A percentile compares a stretch with the other conserved stretches of the same genome.
phyloP scores from a whole-genome alignment of 495 filamentous ascomycete species.

The Annulohypoxylon maeteangense region DNA sequence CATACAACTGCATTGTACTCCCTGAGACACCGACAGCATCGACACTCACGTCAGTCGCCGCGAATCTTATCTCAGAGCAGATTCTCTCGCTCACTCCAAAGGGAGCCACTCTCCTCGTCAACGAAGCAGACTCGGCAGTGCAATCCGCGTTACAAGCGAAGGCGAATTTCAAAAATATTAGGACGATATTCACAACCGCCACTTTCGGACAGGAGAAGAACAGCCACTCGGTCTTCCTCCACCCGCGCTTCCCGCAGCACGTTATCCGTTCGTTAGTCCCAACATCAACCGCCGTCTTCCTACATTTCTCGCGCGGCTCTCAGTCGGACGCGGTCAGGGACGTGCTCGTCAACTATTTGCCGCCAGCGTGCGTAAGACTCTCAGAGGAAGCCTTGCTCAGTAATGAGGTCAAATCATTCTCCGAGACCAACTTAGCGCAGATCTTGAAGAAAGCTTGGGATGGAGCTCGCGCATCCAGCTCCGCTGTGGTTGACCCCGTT shows the following conservation, averaged over 20 bases:
- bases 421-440: background rate
- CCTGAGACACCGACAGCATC: background rate
- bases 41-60: background rate
- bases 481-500: background rate
- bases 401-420: conserved; percentile 2
- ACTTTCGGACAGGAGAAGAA: conserved; percentile 3
- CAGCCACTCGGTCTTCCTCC: background rate
- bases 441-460: background rate
- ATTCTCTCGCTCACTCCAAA: background rate
- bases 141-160: background rate
- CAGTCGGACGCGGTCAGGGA: background rate
- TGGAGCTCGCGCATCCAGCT: background rate
- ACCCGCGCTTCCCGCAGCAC: background rate
- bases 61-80: background rate
- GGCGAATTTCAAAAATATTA: background rate
- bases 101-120: background rate
- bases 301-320: background rate
- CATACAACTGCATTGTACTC: background rate
- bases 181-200: background rate
- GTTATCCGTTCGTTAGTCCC: background rate
- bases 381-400: background rate
- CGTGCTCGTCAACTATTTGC: background rate
- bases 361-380: background rate
- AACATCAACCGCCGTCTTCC: background rate
- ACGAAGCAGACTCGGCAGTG: background rate